Conservation (phyloP, 345 rosid genomes). For the Populus tremula region DNA sequence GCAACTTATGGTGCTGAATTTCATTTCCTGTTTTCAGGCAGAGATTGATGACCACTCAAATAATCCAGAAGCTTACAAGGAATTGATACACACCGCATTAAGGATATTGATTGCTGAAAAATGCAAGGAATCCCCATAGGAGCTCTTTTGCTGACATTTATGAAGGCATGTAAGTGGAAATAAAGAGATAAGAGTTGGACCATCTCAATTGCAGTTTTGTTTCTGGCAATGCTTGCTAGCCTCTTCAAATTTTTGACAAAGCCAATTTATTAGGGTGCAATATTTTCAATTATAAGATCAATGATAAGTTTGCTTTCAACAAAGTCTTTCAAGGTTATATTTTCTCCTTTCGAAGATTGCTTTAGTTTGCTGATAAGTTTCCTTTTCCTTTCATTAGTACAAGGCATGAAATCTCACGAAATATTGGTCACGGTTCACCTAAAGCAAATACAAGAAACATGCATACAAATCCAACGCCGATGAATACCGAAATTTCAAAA, state of each 20-base stretch:
- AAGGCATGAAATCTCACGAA: not conserved
- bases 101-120: not conserved
- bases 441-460: not conserved
- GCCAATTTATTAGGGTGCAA: not conserved
- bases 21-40: slow-evolving; percentile 39
- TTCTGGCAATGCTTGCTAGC: not conserved
- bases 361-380: too few species aligned
- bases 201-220: not conserved
- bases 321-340: not conserved
- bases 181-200: not conserved
- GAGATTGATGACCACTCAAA: slow-evolving; percentile 62
- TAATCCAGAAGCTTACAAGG: slow-evolving; percentile 63
- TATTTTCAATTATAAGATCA: not conserved
- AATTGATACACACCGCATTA: slow-evolving; percentile 71
- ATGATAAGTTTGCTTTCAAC: not conserved
- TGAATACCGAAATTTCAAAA: not conserved
- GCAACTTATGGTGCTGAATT: not conserved
- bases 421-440: not conserved
- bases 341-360: too few species aligned
- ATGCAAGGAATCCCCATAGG: not conserved
- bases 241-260: not conserved
- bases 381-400: not conserved
- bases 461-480: not conserved
- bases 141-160: not conserved
- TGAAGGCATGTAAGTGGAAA: not conserved